Evolutionary conservation across 1,284 basidiomycete genomes (phyloP).

Genomic region (Ganoderma meredithae): DNA sequence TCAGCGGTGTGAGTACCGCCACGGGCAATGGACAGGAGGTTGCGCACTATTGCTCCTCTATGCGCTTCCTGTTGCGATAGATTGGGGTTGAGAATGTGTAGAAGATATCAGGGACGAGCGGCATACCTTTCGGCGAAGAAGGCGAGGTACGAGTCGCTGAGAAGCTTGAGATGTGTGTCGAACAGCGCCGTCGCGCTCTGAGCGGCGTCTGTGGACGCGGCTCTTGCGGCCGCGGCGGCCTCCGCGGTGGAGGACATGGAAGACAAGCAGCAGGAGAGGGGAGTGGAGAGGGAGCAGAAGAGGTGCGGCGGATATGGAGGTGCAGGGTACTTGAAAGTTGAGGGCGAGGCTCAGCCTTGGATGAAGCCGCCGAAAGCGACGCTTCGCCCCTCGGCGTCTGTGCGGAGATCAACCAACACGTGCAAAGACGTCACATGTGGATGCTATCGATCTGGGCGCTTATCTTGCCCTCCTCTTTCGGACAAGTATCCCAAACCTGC

Average conservation of each 20-base stretch:
- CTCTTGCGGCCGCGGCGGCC: slow-evolving; percentile 23
- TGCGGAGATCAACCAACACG: slow-evolving; percentile 32
- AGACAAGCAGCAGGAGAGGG: background rate
- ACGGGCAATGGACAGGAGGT: background rate
- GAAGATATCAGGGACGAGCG: slow-evolving; percentile 23
- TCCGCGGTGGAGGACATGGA: slow-evolving; percentile 30
- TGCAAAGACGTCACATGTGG: slow-evolving; percentile 32
- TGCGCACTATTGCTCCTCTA: slow-evolving; percentile 86
- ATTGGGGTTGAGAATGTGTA: slow-evolving; percentile 24
- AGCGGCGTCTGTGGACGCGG: slow-evolving; percentile 29
- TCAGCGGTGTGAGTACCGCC: background rate
- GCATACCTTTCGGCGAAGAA: slow-evolving; percentile 88
- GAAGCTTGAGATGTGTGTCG: slow-evolving; percentile 71
- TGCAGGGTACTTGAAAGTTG: background rate
- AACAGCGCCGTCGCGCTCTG: slow-evolving; percentile 72
- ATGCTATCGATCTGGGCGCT: background rate
- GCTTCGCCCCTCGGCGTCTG: slow-evolving; percentile 11
- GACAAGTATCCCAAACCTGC: background rate
- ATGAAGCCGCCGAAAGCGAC: background rate
- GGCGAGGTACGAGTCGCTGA: slow-evolving; percentile 78
- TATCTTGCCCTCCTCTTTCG: background rate
- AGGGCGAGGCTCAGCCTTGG: background rate
- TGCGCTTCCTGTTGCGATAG: slow-evolving; percentile 63
- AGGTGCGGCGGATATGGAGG: slow-evolving; percentile 7
- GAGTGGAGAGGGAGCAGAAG: slow-evolving; percentile 14